A percentile compares a stretch with the other conserved stretches of the same genome.
These are phyloP conservation scores for Solanum chacoense DNA, from an alignment of 305 asterid genomes.

Conservation along the genomic window DNA sequence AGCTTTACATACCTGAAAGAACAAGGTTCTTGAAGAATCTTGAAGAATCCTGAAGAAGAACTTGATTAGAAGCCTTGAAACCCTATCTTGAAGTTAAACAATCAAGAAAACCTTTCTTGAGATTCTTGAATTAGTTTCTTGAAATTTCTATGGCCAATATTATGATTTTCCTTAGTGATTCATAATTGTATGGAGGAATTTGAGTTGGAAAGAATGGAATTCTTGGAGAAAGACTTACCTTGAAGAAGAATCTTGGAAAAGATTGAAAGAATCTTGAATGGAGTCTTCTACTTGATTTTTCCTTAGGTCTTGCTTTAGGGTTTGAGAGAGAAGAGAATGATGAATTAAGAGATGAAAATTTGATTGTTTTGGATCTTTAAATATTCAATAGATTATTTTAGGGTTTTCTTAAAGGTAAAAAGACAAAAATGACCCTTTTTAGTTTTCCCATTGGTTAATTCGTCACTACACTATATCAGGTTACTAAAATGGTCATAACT, in stretches of 20 bases:
- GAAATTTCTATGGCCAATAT: too few relatives aligned
- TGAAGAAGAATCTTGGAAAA: not conserved
- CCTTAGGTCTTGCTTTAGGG: not conserved
- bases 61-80: too few relatives aligned
- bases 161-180: too few relatives aligned
- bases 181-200: too few relatives aligned
- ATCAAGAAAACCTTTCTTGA: too few relatives aligned
- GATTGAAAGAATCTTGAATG: not conserved
- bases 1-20: too few relatives aligned
- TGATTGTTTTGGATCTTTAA: not conserved
- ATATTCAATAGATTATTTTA: not conserved
- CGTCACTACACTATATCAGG: not conserved
- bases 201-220: too few relatives aligned
- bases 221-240: too few relatives aligned
- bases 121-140: too few relatives aligned
- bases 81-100: too few relatives aligned
- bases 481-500: not conserved
- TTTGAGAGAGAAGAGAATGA: not conserved
- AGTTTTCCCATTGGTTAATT: not conserved
- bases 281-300: not conserved
- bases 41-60: too few relatives aligned
- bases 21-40: too few relatives aligned
- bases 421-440: not conserved
- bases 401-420: not conserved
- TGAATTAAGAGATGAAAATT: not conserved